Percentiles rank a stretch among this genome's conserved stretches.
phyloP scores from a whole-genome alignment of 768 basidiomycete genomes.

The Pleurotus cornucopiae region DNA sequence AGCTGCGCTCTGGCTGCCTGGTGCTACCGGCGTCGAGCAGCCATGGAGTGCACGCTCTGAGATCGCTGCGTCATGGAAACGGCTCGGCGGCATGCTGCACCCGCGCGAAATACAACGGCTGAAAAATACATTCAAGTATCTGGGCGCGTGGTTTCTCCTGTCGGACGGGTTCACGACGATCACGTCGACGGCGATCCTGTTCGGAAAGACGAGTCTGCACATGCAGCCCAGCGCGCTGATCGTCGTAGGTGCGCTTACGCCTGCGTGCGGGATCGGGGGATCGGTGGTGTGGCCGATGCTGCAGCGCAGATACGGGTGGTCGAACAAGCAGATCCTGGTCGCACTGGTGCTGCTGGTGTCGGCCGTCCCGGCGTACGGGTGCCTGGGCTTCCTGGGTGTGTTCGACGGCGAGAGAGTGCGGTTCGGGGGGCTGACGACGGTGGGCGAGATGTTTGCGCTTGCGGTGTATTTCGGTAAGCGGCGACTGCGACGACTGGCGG shows the following conservation, averaged over 20 bases:
- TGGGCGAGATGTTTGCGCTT: conserved; percentile 81
- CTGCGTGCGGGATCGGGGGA: conserved; percentile 74
- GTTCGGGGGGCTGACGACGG: conserved; percentile 75
- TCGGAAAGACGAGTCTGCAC: conserved; percentile 82
- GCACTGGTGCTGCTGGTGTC: conserved; percentile 63
- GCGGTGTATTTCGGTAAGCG: conserved; percentile 63
- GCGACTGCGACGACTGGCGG: no score
- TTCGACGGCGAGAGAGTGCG: conserved; percentile 35
- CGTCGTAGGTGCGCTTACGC: conserved; percentile 75
- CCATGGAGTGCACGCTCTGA: conserved; percentile 47
- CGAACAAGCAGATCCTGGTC: conserved; percentile 65
- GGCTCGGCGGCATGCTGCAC: conserved; percentile 70
- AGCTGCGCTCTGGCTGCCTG: conserved; percentile 71
- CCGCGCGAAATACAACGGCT: conserved; percentile 71
- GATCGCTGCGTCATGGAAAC: conserved; percentile 67
- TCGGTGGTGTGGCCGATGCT: conserved; percentile 78
- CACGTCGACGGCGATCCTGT: conserved; percentile 87
- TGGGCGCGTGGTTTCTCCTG: conserved; percentile 92
- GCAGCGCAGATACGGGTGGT: conserved; percentile 60
- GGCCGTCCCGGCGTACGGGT: conserved; percentile 75
- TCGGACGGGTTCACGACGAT: conserved; percentile 94
- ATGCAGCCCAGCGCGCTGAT: conserved; percentile 79
- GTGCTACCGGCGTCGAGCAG: conserved; percentile 19
- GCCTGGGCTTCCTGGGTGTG: conserved; percentile 66
- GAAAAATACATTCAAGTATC: conserved; percentile 82